Percentiles rank a stretch among this genome's conserved stretches.
Conservation (phyloP, 306 rosid species). For the Castanea crenata region DNA sequence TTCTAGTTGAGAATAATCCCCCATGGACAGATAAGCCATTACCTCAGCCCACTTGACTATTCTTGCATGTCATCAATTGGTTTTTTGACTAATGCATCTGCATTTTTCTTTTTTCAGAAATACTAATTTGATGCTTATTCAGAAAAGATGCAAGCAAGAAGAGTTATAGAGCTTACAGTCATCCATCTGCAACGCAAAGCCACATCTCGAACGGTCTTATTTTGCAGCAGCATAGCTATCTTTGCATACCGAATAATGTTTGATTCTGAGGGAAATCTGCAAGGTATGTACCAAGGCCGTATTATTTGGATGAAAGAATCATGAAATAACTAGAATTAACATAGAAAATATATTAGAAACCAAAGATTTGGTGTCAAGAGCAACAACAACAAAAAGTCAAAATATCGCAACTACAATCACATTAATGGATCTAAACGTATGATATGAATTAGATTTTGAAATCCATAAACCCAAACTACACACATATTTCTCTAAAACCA, state of each 20-base stretch:
- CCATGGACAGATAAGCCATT: background rate
- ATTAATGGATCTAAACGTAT: background rate
- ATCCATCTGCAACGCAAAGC: slow-evolving; percentile 98
- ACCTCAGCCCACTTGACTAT: background rate
- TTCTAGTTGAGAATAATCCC: background rate
- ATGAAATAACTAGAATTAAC: background rate
- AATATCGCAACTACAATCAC: background rate
- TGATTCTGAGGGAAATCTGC: slow-evolving; percentile 58
- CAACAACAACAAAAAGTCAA: background rate
- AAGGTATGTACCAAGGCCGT: slow-evolving; percentile 5
- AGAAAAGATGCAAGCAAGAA: slow-evolving; percentile 5
- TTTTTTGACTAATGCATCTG: background rate
- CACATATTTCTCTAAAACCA: background rate
- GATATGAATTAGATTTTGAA: background rate
- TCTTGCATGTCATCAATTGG: background rate
- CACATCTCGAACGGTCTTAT: slow-evolving; percentile 87
- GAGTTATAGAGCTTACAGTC: slow-evolving; percentile 61
- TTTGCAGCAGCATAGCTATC: slow-evolving; percentile 79
- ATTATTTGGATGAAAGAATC: background rate
- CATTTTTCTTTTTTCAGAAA: background rate
- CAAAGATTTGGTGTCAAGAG: background rate
- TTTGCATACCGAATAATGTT: slow-evolving; percentile 73
- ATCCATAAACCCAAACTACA: background rate
- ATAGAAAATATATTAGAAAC: background rate
- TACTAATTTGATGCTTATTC: slow-evolving; percentile 11